Conservation (phyloP, 2,329 filamentous ascomycete genomes). For the Hypoxylon sp. region DNA sequence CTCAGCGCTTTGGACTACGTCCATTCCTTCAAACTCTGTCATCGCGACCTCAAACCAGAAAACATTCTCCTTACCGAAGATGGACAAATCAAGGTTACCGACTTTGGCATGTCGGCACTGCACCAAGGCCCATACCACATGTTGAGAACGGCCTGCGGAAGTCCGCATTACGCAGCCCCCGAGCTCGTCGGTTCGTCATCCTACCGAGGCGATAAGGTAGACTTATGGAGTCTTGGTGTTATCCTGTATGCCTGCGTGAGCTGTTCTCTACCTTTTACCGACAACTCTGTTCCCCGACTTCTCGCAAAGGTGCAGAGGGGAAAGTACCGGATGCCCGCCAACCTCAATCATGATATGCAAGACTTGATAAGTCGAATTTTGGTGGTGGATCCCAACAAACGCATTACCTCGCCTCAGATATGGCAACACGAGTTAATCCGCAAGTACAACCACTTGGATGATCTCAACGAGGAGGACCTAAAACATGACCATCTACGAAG, state of each 20-base stretch:
- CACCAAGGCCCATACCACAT: slow-evolving; percentile 82
- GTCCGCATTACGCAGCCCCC: slow-evolving; percentile 95
- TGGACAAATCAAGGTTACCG: slow-evolving; percentile 89
- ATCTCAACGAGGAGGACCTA: slow-evolving; percentile 68
- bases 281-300: slow-evolving; percentile 69
- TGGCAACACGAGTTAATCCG: slow-evolving; percentile 89
- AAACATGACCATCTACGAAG: slow-evolving; percentile 70
- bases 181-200: slow-evolving; percentile 77
- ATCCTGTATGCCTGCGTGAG: slow-evolving; percentile 90
- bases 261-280: slow-evolving; percentile 85
- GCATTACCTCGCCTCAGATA: slow-evolving; percentile 83
- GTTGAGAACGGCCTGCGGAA: slow-evolving; percentile 91
- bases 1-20: slow-evolving; percentile 93
- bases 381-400: slow-evolving; percentile 78
- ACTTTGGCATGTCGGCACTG: slow-evolving; percentile 97
- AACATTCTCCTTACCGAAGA: slow-evolving; percentile 88
- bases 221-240: slow-evolving; percentile 95
- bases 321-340: slow-evolving; percentile 70
- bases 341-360: slow-evolving; percentile 74
- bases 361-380: slow-evolving; percentile 86
- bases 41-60: slow-evolving; percentile 95
- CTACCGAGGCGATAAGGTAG: slow-evolving; percentile 87
- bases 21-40: slow-evolving; percentile 93
- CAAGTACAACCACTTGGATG: slow-evolving; percentile 83
- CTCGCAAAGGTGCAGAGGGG: slow-evolving; percentile 71